Base-by-base conservation (phyloP, 169 alveolate species). In the Eimeria praecox region DNA sequence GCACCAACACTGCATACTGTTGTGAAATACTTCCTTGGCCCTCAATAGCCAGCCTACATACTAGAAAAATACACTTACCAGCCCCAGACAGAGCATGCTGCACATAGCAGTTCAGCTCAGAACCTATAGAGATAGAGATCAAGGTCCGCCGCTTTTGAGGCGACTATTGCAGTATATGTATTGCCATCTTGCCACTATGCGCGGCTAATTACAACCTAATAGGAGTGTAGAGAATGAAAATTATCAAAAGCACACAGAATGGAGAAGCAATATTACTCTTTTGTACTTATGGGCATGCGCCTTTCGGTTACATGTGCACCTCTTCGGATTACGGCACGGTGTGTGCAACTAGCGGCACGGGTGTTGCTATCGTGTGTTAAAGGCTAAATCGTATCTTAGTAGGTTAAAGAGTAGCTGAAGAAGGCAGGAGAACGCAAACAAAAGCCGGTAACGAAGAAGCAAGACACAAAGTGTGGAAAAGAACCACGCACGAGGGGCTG, bases 261-360 rank as follows among this genome's bases (percentile, higher is more conserved):
- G 30, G 71, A 35, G 10, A 2, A 16, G 30, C 49, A 71, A 12
- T 71, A 71, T 35, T 38, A 0, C 40, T 71, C 30, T 49, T 6
- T 35, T 71, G 10, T 16, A 2, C 46, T 66, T 33, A 5, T 24
- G 5, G 3, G 82, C 82, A 71, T 71, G 82, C 82, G 30, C 52
- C 82, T 3, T 71, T 16, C 38, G 6, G 82, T 30, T 66, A 12
- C 77, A 8, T 66, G 52, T 71, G 82, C 82, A 71, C 82, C 82
- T 71, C 82, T 71, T 14, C 6, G 44, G 44, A 16, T 38, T 4
- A 71, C 82, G 8, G 82, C 52, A 5, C 18, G 52, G 49, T 35
- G 82, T 71, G 82, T 71, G 49, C 82, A 71, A 71, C 82, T 16
- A 18, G 52, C 82, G 46, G 52, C 16, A 33, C 49, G 82, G 49